Conservation (phyloP, 371 early-diverging fungal genomes). For the Mucor ambiguus region DNA sequence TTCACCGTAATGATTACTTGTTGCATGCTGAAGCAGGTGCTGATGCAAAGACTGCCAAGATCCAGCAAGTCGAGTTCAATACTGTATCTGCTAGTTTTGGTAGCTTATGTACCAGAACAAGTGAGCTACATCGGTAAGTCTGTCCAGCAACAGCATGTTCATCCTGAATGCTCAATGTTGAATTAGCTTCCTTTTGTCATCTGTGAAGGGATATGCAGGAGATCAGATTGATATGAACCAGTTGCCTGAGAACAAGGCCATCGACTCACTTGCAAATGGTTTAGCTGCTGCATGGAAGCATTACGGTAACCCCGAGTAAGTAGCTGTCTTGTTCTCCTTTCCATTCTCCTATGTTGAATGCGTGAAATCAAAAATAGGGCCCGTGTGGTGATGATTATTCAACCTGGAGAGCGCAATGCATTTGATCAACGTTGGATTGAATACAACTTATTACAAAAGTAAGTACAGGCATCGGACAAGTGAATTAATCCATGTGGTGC, state of each 20-base stretch:
- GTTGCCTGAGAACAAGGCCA: slow-evolving; percentile 75
- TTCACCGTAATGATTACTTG: slow-evolving; percentile 94
- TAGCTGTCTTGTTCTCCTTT: not conserved
- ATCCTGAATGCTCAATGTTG: not conserved
- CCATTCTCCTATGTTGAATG: not conserved
- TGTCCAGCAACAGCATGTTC: not conserved
- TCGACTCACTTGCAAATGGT: slow-evolving; percentile 74
- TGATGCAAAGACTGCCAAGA: slow-evolving; percentile 41
- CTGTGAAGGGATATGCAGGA: slow-evolving; percentile 57
- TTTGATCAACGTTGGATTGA: slow-evolving; percentile 96
- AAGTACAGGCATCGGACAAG: slow-evolving; percentile 11
- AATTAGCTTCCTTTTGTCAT: slow-evolving; percentile 58
- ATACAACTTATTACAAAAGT: slow-evolving; percentile 76
- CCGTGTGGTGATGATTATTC: slow-evolving; percentile 86
- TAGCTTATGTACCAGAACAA: slow-evolving; percentile 74
- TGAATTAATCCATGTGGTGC: not conserved
- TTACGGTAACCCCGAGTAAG: slow-evolving; percentile 73
- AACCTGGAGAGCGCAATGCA: slow-evolving; percentile 91
- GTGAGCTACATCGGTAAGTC: slow-evolving; percentile 79
- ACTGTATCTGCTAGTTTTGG: slow-evolving; percentile 94
- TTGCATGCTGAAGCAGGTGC: slow-evolving; percentile 65
- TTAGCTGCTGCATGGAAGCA: slow-evolving; percentile 82
- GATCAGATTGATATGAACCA: slow-evolving; percentile 48
- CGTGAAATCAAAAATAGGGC: slow-evolving; percentile 55
- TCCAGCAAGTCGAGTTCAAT: slow-evolving; percentile 97